A percentile compares a stretch with the other conserved stretches of the same genome.
Evolutionary conservation across 2,329 filamentous ascomycete genomes (phyloP).

Genomic region (Albophoma yamanashiensis): DNA sequence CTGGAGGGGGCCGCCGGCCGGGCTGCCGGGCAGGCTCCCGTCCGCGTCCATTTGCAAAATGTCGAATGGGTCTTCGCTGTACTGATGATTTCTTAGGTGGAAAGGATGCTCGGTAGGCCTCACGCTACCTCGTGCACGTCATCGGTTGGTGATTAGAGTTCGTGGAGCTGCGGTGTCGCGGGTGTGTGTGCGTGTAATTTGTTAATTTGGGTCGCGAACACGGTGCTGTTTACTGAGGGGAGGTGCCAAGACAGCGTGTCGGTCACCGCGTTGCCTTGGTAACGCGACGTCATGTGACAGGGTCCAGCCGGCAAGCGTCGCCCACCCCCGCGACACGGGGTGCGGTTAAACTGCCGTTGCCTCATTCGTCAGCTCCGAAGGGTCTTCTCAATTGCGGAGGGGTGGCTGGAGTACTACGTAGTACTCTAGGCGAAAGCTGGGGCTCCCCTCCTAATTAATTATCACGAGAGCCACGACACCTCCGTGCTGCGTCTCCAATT

Average conservation of each 20-base stretch:
- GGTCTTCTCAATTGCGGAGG: not conserved
- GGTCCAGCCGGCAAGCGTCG: too few relatives aligned
- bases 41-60: conserved; percentile 26
- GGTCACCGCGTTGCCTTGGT: conserved; percentile 4
- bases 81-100: not conserved
- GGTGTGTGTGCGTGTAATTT: not conserved
- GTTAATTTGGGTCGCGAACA: not conserved
- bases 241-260: not conserved
- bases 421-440: not conserved
- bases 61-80: not conserved
- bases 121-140: conserved; percentile 1
- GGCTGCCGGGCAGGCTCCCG: conserved; percentile 41
- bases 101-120: not conserved
- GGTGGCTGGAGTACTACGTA: not conserved
- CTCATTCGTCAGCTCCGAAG: not conserved
- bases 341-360: not conserved
- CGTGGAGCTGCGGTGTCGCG: not conserved
- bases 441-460: not conserved
- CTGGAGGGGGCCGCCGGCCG: conserved; percentile 44
- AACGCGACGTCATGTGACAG: too few relatives aligned
- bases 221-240: conserved; percentile 7
- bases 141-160: not conserved
- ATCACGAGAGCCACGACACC: not conserved
- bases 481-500: not conserved
- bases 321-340: too few relatives aligned